These are phyloP conservation scores for Botryosphaeria dothidea DNA, from an alignment of 2,329 filamentous ascomycete genomes.

Conservation along the genomic window DNA sequence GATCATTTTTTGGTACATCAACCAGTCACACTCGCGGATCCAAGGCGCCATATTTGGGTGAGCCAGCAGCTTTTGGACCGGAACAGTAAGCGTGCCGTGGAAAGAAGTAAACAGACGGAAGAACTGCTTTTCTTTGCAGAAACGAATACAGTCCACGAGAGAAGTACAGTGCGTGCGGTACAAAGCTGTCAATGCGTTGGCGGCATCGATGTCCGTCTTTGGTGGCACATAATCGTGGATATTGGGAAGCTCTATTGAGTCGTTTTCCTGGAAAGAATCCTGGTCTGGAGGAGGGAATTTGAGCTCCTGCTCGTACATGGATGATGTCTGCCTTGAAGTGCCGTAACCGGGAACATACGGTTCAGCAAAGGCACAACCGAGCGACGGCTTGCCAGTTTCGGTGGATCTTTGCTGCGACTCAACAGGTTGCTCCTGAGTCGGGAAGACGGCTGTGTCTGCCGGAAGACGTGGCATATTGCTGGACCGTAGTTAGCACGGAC, in stretches of 20 bases:
- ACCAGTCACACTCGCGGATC: constrained; percentile 94
- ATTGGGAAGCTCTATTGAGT: constrained; percentile 77
- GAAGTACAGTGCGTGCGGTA: constrained; percentile 96
- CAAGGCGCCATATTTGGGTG: constrained; percentile 80
- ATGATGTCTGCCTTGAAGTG: constrained; percentile 41
- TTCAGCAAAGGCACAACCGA: constrained; percentile 48
- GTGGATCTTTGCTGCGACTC: constrained; percentile 30
- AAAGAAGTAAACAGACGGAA: constrained; percentile 94
- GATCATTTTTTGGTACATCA: constrained; percentile 97
- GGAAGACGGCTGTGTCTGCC: constrained; percentile 52
- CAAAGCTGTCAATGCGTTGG: constrained; percentile 79
- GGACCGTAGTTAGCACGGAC: constrained; percentile 17
- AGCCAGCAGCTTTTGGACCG: constrained; percentile 88
- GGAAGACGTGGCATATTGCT: constrained; percentile 47
- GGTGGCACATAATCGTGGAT: constrained; percentile 79
- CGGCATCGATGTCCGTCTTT: constrained; percentile 83
- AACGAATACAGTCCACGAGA: constrained; percentile 90
- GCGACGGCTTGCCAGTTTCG: constrained; percentile 41
- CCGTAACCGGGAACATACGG: constrained; percentile 46
- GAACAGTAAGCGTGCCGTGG: constrained; percentile 93
- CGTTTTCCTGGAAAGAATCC: constrained; percentile 61
- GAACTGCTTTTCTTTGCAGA: constrained; percentile 95
- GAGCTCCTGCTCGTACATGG: constrained; percentile 63
- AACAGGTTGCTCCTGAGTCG: constrained; percentile 31
- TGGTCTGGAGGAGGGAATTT: constrained; percentile 63